Evolutionary conservation across 2,329 filamentous ascomycete genomes (phyloP), one percentile per base, ranked within the genome.

Genomic region (Emergomyces pasteurianus): DNA sequence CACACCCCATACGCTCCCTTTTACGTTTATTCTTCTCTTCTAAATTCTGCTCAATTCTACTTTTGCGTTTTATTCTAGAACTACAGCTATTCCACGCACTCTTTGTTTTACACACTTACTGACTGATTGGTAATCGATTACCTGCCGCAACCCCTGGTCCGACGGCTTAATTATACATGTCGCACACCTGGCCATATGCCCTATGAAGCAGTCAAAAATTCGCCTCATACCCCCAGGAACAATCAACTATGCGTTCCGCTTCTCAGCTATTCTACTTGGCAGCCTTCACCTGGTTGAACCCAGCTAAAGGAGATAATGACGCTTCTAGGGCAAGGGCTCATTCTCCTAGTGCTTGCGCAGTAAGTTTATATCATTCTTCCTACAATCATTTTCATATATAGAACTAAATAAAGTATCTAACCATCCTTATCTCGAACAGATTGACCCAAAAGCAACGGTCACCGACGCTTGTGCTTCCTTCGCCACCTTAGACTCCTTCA

Each of bases 401-500:
- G 21, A 40, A 8, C 10, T 7, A 8, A 18, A 23, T 40, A 1
- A 34, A 31, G 10, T 52, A 18, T 40, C 26, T 46, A 57, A 57
- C 38, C 31, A 28, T 2, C 26, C 40, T 36, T 57, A 12, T 49
- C 18, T 36, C 58, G 53, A 42, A 50, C 79, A 96, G 90, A 89
- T 96, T 68, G 90, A 94, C 49, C 90, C 92, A 21, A 86, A 87
- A 67, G 84, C 90, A 63, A 95, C 94, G 70, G 91, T 99, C 43
- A 89, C 88, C 50, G 94, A 99, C 74, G 91, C 94, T 56, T 97
- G 94, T 77, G 90, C 90, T 64, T 96, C 92, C 60, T 99, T 95
- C 76, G 86, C 87, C 60, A 91, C 90, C 43, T 87, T 99, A 74
- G 92, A 99, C 71, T 79, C 81, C 47, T 80, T 99, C 59, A 99